These are phyloP conservation scores for Hyphodiscus hymeniophilus DNA, from an alignment of 495 filamentous ascomycete species.

Conservation along the genomic window DNA sequence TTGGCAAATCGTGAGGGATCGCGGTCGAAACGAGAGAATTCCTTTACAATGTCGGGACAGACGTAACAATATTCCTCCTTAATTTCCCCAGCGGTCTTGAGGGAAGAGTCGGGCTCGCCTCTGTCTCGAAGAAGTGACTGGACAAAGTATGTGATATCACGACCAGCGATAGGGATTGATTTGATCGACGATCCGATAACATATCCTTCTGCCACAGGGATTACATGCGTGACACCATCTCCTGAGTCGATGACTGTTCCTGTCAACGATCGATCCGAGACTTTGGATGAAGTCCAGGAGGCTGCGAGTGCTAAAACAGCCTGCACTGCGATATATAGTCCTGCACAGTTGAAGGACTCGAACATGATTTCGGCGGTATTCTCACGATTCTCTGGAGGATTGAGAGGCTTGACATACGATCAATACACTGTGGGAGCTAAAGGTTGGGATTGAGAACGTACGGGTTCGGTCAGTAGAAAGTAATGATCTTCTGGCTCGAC, in stretches of 20 bases:
- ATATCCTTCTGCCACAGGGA: slow-evolving; percentile 96
- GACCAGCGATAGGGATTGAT: slow-evolving; percentile 93
- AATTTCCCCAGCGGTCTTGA: slow-evolving; percentile 95
- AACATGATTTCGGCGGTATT: slow-evolving; percentile 99
- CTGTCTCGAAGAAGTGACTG: slow-evolving; percentile 93
- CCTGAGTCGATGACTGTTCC: slow-evolving; percentile 97
- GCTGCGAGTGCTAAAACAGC: slow-evolving; percentile 93
- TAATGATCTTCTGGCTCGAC: slow-evolving; percentile 98
- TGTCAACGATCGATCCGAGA: slow-evolving; percentile 91
- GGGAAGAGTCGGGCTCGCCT: slow-evolving; percentile 89
- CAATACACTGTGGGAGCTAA: background rate
- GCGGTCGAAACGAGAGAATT: slow-evolving; percentile 84
- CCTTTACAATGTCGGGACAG: slow-evolving; percentile 95
- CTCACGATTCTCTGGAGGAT: slow-evolving; percentile 96
- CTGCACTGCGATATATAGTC: slow-evolving; percentile 97
- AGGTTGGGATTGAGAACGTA: slow-evolving; percentile 35
- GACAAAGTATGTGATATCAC: slow-evolving; percentile 97
- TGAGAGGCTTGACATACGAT: slow-evolving; percentile 61
- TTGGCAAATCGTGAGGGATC: slow-evolving; percentile 87
- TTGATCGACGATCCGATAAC: slow-evolving; percentile 98
- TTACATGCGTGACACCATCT: slow-evolving; percentile 97
- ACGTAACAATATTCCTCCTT: slow-evolving; percentile 99
- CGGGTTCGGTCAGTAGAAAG: slow-evolving; percentile 95
- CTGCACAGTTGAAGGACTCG: slow-evolving; percentile 98
- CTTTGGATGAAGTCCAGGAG: slow-evolving; percentile 97